Percentiles rank a stretch among this genome's conserved stretches.
Evolutionary conservation across 345 rosid genomes (phyloP).

Genomic region (Hibiscus trionum): DNA sequence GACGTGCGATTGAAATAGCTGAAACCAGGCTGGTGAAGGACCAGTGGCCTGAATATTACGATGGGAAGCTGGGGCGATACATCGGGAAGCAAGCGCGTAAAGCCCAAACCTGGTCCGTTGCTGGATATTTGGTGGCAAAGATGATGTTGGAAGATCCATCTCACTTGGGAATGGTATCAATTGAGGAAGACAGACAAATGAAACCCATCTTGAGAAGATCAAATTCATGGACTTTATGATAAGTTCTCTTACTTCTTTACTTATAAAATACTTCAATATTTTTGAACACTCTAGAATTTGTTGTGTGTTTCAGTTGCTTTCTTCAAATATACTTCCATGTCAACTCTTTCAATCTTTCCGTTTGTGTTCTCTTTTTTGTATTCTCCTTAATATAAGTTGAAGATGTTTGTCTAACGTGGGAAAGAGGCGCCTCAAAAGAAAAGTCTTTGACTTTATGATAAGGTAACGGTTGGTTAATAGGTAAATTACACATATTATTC

Average conservation of each 20-base stretch:
- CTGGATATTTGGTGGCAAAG: conserved; percentile 89
- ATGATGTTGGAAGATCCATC: conserved; percentile 98
- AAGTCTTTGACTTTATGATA: too few species aligned
- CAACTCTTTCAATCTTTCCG: too few species aligned
- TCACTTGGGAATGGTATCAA: conserved; percentile 77
- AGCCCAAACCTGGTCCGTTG: conserved; percentile 85
- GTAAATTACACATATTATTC: too few species aligned
- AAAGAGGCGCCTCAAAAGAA: too few species aligned
- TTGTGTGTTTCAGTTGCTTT: too few species aligned
- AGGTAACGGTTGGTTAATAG: too few species aligned
- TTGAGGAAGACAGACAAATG: conserved; percentile 83
- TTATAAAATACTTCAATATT: too few species aligned
- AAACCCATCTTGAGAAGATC: conserved; percentile 73
- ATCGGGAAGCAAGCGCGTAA: conserved; percentile 87
- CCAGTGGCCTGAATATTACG: conserved; percentile 90
- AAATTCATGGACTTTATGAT: conserved; percentile 55
- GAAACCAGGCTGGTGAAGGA: conserved; percentile 70
- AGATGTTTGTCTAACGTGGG: too few species aligned
- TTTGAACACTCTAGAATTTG: too few species aligned
- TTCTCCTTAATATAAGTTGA: too few species aligned
- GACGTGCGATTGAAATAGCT: conserved; percentile 75
- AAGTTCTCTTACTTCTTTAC: not conserved
- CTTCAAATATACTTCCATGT: too few species aligned
- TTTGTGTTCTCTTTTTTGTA: too few species aligned
- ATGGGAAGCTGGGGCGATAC: conserved; percentile 83